Percentiles rank a stretch among this genome's conserved stretches.
Evolutionary conservation across 2,329 filamentous ascomycete genomes (phyloP).

Genomic region (Lasiodiplodia sp.): DNA sequence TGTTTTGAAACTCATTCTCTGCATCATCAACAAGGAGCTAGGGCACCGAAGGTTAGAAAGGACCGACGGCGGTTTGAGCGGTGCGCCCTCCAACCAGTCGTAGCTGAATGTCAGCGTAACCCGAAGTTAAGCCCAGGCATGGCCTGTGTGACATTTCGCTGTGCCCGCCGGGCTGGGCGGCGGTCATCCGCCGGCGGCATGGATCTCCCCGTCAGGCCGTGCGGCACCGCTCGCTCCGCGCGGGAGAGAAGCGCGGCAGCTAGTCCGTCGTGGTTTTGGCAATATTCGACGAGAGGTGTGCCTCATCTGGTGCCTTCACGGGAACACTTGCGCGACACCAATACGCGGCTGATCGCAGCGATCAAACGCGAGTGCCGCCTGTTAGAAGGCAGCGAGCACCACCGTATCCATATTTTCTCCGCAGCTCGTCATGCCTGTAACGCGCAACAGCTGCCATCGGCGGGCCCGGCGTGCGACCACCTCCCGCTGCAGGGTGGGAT

Average conservation of each 20-base stretch:
- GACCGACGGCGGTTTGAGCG: neutral
- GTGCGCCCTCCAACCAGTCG: neutral
- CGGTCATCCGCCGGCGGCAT: neutral
- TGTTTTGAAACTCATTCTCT: neutral
- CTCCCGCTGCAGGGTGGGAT: neutral
- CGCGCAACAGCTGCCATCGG: neutral
- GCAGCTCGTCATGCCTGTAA: neutral
- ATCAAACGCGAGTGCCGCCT: constrained; percentile 14
- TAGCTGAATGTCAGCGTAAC: neutral
- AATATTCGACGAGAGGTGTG: neutral
- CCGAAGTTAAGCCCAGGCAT: neutral
- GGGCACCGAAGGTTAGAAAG: neutral
- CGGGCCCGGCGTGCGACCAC: neutral
- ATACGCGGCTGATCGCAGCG: constrained; percentile 6
- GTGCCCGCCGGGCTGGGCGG: neutral
- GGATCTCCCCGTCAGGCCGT: neutral
- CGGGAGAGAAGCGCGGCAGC: neutral
- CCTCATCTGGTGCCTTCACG: constrained; percentile 4
- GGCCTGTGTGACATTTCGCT: too few species aligned
- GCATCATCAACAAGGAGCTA: neutral
- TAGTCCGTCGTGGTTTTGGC: neutral
- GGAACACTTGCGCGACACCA: constrained; percentile 12
- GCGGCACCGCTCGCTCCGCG: neutral
- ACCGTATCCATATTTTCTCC: constrained; percentile 10
- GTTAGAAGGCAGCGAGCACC: constrained; percentile 20